Evolutionary conservation across 495 filamentous ascomycete genomes (phyloP), one percentile per base, ranked within the genome.

Genomic region (Aspergillus sparsus): DNA sequence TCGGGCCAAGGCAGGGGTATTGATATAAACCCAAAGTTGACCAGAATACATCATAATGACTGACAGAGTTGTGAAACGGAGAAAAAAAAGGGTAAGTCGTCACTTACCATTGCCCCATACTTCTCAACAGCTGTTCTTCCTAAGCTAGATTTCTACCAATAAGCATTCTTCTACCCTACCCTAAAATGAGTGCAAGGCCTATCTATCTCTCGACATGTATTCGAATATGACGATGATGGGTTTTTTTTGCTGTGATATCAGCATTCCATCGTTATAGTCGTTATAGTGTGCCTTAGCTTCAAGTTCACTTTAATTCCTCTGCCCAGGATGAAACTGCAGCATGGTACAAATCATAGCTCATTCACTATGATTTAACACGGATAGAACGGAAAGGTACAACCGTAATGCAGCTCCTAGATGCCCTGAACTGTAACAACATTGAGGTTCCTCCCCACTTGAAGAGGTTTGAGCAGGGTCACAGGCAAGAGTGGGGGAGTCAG

Each of bases 311-410:
- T 27, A 68, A 68, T 27, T 66, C 72, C 5, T 53, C 69, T 7
- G 11, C 36, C 10, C 47, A 33, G 18, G 80, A 85, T 64, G 75
- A 73, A 33, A 74, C 79, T 0, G 78, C 71, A 7, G 82, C 83
- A 57, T 86, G 78, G 80, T 86, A 82, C 52, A 77, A 81, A 55
- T 83, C 83, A 4, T 83, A 87, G 54, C 73, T 85, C 18, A 64
- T 84, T 3, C 83, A 87, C 54, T 85, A 85, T 68, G 83, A 82
- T 5, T 66, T 87, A 0, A 74, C 68, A 13, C 73, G 73, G 0
- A 82, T 80, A 39, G 82, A 81, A 63, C 73, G 72, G 33, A 85
- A 86, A 64, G 79, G 79, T 6, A 77, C 76, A 0, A 82, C 84
- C 18, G 81, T 83, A 66, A 81, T 82, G 75, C 68, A 82, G 33